Evolutionary conservation across 345 rosid genomes (phyloP).

Genomic region (Citrus trifoliata): DNA sequence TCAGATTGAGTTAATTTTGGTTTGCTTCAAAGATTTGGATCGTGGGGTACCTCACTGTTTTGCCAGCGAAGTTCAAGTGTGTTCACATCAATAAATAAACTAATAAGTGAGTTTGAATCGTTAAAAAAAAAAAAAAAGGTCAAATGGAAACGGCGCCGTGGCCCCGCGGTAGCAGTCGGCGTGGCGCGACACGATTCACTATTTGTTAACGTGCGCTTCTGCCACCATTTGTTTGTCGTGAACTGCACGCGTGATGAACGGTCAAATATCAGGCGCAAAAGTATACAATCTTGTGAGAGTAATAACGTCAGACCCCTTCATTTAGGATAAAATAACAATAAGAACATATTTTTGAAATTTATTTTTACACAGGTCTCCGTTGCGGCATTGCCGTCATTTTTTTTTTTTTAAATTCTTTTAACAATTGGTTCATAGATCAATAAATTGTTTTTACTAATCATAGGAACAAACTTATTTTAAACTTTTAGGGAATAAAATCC

Average conservation of each 20-base stretch:
- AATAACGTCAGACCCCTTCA: not conserved
- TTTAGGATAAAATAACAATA: too few species aligned
- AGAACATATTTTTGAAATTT: too few species aligned
- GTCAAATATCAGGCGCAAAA: conserved; percentile 54
- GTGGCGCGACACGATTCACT: conserved; percentile 18
- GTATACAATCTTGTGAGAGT: not conserved
- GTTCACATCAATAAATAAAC: not conserved
- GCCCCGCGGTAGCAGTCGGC: not conserved
- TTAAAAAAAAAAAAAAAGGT: not conserved
- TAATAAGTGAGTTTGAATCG: not conserved
- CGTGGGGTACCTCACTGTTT: not conserved
- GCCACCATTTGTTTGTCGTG: conserved; percentile 49
- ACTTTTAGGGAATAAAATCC: too few species aligned
- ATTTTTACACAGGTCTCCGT: too few species aligned
- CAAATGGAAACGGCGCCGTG: conserved; percentile 32
- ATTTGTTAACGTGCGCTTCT: conserved; percentile 17
- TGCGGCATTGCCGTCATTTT: too few species aligned
- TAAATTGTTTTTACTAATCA: too few species aligned
- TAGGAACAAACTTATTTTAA: too few species aligned
- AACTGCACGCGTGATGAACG: conserved; percentile 57
- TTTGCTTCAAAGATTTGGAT: not conserved
- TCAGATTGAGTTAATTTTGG: not conserved
- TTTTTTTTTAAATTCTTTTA: too few species aligned
- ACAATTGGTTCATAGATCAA: too few species aligned
- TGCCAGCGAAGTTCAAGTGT: not conserved